Conservation (phyloP, 179 eudicot genomes). For the Silene coronaria region DNA sequence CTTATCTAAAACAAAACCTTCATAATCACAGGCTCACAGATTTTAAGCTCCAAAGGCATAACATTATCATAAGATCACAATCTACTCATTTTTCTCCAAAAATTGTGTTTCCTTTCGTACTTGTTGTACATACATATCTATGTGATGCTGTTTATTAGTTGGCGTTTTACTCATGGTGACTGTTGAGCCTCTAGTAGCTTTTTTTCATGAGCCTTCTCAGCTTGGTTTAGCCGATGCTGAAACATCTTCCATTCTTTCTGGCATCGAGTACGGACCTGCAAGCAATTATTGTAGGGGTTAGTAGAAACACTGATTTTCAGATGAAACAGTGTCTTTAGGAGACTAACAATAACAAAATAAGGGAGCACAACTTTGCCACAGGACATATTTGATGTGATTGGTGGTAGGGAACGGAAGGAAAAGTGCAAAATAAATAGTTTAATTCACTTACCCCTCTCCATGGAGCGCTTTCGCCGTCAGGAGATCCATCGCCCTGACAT, state of each 20-base stretch:
- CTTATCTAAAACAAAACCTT: not conserved
- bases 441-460: constrained; percentile 28
- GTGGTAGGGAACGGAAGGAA: not conserved
- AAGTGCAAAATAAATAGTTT: not conserved
- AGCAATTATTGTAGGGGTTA: not conserved
- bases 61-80: not conserved
- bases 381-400: not conserved
- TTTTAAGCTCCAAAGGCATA: not conserved
- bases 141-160: not conserved
- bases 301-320: too few relatives aligned
- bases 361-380: not conserved
- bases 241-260: constrained; percentile 39
- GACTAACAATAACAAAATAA: not conserved
- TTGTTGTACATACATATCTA: not conserved
- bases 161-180: not conserved
- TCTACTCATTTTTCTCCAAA: not conserved
- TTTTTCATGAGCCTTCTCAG: constrained; percentile 23
- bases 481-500: constrained; percentile 24
- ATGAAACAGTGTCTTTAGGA: too few relatives aligned
- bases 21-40: not conserved
- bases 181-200: constrained; percentile 7
- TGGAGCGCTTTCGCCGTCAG: constrained; percentile 13
- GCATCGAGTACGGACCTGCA: constrained; percentile 31
- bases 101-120: not conserved
- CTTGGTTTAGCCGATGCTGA: constrained; percentile 21